phyloP scores from a whole-genome alignment of 495 filamentous ascomycete species.

The Hypoxylon trugodes region DNA sequence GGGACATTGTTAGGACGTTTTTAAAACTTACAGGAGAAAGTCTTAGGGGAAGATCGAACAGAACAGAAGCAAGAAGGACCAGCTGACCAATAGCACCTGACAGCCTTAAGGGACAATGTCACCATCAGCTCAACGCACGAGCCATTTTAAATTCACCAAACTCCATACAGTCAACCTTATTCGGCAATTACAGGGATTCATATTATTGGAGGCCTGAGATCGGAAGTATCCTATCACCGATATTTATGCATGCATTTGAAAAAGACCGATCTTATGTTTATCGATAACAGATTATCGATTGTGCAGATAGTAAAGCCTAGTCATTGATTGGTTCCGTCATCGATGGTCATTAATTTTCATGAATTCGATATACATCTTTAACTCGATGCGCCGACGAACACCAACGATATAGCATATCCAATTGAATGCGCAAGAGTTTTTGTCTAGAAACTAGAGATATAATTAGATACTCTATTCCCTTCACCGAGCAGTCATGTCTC shows the following conservation, averaged over 20 bases:
- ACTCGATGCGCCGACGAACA: constrained; percentile 24
- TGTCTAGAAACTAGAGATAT: constrained; percentile 9
- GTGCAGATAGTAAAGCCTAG: not conserved
- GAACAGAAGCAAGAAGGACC: constrained; percentile 22
- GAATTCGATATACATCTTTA: not conserved
- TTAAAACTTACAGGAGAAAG: too few relatives aligned
- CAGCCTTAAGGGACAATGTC: not conserved
- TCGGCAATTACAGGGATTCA: constrained; percentile 12
- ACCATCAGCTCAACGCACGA: not conserved
- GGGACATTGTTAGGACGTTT: constrained; percentile 1
- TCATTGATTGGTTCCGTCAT: constrained; percentile 36
- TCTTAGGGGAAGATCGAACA: constrained; percentile 28
- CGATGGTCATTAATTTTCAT: constrained; percentile 31
- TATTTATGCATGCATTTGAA: not conserved
- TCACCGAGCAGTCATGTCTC: constrained; percentile 34
- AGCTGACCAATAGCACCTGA: constrained; percentile 34
- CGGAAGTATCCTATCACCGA: constrained; percentile 17
- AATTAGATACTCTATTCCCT: not conserved
- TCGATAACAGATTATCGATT: constrained; percentile 22
- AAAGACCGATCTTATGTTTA: not conserved
- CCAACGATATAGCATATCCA: not conserved
- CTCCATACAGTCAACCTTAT: not conserved
- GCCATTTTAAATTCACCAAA: constrained; percentile 2
- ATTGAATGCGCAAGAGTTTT: not conserved
- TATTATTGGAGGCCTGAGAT: constrained; percentile 29